Conservation (phyloP, 352 stramenopile genomes). For the Pythium aquatile region DNA sequence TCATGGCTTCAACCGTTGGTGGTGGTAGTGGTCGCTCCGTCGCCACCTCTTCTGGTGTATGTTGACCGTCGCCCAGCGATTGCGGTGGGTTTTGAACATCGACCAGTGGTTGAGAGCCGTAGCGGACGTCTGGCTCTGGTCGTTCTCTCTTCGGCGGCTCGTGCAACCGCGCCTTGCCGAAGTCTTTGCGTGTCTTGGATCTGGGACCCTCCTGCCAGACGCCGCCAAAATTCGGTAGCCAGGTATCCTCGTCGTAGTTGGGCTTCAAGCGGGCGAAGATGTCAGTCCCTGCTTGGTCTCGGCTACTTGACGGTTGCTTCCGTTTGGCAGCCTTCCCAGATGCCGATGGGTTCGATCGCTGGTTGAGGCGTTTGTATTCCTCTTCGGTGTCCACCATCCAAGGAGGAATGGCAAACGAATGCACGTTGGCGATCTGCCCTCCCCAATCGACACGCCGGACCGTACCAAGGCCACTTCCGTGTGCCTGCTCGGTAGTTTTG, state of each 20-base stretch:
- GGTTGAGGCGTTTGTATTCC: slow-evolving; percentile 66
- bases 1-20: not conserved
- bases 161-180: slow-evolving; percentile 28
- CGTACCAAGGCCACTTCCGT: slow-evolving; percentile 39
- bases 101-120: too few species aligned
- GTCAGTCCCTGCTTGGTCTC: slow-evolving; percentile 5
- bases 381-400: slow-evolving; percentile 75
- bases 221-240: slow-evolving; percentile 76
- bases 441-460: slow-evolving; percentile 48
- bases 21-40: not conserved
- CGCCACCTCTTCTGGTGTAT: not conserved
- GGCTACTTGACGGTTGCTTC: not conserved
- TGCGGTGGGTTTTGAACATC: too few species aligned
- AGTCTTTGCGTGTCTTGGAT: slow-evolving; percentile 54
- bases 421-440: slow-evolving; percentile 50
- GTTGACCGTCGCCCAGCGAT: too few species aligned
- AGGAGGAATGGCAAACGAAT: slow-evolving; percentile 59
- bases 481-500: slow-evolving; percentile 49
- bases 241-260: slow-evolving; percentile 37
- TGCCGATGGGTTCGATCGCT: slow-evolving; percentile 14
- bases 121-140: too few species aligned
- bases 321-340: not conserved
- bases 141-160: not conserved
- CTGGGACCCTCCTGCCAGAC: slow-evolving; percentile 76
- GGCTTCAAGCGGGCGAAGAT: slow-evolving; percentile 37